phyloP scores from a whole-genome alignment of 352 stramenopile species.

The Phytophthora hibernalis region DNA sequence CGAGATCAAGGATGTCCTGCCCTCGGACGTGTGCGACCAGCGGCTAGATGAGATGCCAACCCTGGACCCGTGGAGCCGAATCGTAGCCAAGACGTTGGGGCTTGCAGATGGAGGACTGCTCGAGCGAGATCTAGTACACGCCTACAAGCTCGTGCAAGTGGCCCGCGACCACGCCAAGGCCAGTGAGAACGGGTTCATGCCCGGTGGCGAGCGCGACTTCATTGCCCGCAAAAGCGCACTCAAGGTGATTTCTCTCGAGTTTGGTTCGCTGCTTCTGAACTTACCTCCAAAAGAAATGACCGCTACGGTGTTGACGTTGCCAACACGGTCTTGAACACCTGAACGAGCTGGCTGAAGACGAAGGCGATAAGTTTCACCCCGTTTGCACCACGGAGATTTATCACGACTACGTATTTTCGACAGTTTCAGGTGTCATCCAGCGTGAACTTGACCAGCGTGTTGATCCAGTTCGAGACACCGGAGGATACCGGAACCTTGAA shows the following conservation, averaged over 20 bases:
- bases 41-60: conserved; percentile 17
- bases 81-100: conserved; percentile 46
- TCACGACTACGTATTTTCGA: too few species aligned
- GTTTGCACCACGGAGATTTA: too few species aligned
- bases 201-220: conserved; percentile 48
- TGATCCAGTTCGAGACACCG: too few species aligned
- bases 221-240: conserved; percentile 47
- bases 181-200: conserved; percentile 44
- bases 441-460: too few species aligned
- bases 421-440: too few species aligned
- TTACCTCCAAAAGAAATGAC: too few species aligned
- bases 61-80: conserved; percentile 51
- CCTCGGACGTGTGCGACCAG: conserved; percentile 42
- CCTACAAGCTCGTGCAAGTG: conserved; percentile 73
- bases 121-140: conserved; percentile 45
- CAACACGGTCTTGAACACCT: too few species aligned
- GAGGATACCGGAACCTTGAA: too few species aligned
- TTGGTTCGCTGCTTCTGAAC: conserved; percentile 25
- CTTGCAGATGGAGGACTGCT: conserved; percentile 44
- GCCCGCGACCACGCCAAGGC: conserved; percentile 37
- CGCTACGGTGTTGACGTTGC: too few species aligned
- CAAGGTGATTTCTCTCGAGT: conserved; percentile 54
- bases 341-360: too few species aligned
- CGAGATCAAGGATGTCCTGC: conserved; percentile 28
- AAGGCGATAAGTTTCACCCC: too few species aligned